These are phyloP conservation scores for Cladophialophora immunda DNA, from an alignment of 2,329 filamentous ascomycete genomes.

Conservation along the genomic window DNA sequence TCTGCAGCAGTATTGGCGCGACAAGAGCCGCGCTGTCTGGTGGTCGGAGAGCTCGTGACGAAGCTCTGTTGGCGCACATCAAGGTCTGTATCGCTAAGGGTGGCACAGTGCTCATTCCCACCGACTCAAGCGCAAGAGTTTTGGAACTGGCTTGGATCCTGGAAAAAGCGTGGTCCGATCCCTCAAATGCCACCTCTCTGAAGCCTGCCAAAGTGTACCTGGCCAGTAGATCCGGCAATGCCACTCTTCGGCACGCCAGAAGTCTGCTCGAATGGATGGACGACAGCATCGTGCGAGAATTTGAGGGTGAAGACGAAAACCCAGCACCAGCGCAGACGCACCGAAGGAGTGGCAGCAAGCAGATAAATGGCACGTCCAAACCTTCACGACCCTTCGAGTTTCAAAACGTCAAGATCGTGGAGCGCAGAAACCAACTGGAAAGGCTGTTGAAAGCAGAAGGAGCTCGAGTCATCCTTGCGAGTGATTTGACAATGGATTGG, in stretches of 20 bases:
- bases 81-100: slow-evolving; percentile 79
- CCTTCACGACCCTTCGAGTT: slow-evolving; percentile 84
- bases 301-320: slow-evolving; percentile 66
- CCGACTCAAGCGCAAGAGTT: slow-evolving; percentile 93
- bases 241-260: slow-evolving; percentile 87
- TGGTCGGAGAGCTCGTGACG: slow-evolving; percentile 82
- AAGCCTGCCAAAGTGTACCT: slow-evolving; percentile 73
- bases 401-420: slow-evolving; percentile 81
- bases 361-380: slow-evolving; percentile 49
- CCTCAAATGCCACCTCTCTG: slow-evolving; percentile 59
- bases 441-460: slow-evolving; percentile 66
- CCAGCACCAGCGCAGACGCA: slow-evolving; percentile 44
- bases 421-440: slow-evolving; percentile 81
- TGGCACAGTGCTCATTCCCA: slow-evolving; percentile 90
- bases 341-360: slow-evolving; percentile 54
- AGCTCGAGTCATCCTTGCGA: slow-evolving; percentile 83
- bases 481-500: slow-evolving; percentile 90
- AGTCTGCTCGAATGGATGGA: slow-evolving; percentile 99
- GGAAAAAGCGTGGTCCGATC: slow-evolving; percentile 86
- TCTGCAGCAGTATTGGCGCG: slow-evolving; percentile 87
- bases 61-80: slow-evolving; percentile 83
- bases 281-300: slow-evolving; percentile 89
- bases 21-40: slow-evolving; percentile 74
- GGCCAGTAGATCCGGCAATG: slow-evolving; percentile 84
- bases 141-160: slow-evolving; percentile 90